A percentile compares a stretch with the other conserved stretches of the same genome.
phyloP scores from a whole-genome alignment of 306 rosid genomes.

The Corylus heterophylla region DNA sequence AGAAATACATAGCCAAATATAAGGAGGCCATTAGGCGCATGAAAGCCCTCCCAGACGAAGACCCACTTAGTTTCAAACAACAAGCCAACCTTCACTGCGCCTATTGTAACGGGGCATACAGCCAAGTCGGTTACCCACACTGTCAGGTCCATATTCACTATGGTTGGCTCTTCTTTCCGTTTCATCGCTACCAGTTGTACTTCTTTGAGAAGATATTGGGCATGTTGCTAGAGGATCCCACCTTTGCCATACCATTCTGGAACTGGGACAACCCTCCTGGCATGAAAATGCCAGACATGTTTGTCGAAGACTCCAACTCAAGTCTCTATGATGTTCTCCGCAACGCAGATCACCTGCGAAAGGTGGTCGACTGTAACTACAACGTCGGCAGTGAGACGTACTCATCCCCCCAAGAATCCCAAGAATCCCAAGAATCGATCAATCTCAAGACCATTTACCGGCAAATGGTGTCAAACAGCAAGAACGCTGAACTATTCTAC shows the following conservation, averaged over 20 bases:
- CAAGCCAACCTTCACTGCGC: constrained; percentile 85
- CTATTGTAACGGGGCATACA: constrained; percentile 79
- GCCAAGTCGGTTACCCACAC: constrained; percentile 59
- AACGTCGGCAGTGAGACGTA: neutral
- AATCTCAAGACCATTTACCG: constrained; percentile 52
- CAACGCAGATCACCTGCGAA: constrained; percentile 29
- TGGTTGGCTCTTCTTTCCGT: constrained; percentile 86
- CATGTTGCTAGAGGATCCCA: constrained; percentile 57
- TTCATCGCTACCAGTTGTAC: constrained; percentile 71
- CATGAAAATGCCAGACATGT: constrained; percentile 60
- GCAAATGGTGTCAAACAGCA: constrained; percentile 60
- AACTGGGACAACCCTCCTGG: constrained; percentile 68
- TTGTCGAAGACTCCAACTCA: constrained; percentile 32
- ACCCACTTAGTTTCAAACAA: constrained; percentile 70
- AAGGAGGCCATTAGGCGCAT: constrained; percentile 52
- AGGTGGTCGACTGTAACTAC: constrained; percentile 45
- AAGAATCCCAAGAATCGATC: neutral
- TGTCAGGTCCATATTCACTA: constrained; percentile 52
- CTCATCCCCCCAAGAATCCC: too few species aligned
- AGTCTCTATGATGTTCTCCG: constrained; percentile 57
- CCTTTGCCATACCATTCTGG: constrained; percentile 72
- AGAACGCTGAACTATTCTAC: constrained; percentile 47
- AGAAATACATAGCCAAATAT: constrained; percentile 51
- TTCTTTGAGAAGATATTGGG: constrained; percentile 77
- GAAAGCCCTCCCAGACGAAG: constrained; percentile 62